Base-by-base conservation (phyloP, 352 stramenopile species). In the Thalassiosira ordinaria region DNA sequence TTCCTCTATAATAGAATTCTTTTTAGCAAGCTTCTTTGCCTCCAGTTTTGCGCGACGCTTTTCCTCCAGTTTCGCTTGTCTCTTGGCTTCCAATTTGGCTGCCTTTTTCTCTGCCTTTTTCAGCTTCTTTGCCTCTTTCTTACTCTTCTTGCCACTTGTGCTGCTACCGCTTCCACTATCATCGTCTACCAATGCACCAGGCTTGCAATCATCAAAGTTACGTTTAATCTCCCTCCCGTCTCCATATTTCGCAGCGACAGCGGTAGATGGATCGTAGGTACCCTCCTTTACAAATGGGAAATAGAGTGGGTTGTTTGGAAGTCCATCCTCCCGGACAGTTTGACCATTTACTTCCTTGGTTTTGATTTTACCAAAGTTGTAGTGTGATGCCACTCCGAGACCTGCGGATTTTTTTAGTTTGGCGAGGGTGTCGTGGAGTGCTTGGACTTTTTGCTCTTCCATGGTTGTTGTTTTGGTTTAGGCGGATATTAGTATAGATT, bases 391-490 rank as follows among this genome's bases (percentile, higher is more conserved):
- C 33, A 73, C 77, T 46, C 85, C 88, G 31, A 85, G 82, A 37
- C 85, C 71, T 39, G 69, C 74, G 1, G 57, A 71, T 52, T 82
- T 87, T 63, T 83, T 80, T 9, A 92, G 72, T 65, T 89, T 91
- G 20, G 86, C 78, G 9, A 92, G 73, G 2, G 79, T 87, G 68
- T 91, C 87, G 44, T 90, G 82, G n/a, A 94, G 67, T n/a, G 70
- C 76, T 85, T 91, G 83, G 27, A 91, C 68, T 81, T 94, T 92
- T 26, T 56, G 26, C 81, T 92, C 87, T 82, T 92, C 89, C 89
- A 92, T 94, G 1, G 29, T 86, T 57, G 49, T 2, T 55, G 6
- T 59, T 61, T 16, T 68, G 61, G 44, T 67, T 69, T 29, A 53
- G n/a, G n/a, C n/a, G n/a, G n/a, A n/a, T n/a, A n/a, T n/a, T n/a